Base-by-base conservation (phyloP, 2,329 filamentous ascomycete species). In the Fusarium oxysporum region DNA sequence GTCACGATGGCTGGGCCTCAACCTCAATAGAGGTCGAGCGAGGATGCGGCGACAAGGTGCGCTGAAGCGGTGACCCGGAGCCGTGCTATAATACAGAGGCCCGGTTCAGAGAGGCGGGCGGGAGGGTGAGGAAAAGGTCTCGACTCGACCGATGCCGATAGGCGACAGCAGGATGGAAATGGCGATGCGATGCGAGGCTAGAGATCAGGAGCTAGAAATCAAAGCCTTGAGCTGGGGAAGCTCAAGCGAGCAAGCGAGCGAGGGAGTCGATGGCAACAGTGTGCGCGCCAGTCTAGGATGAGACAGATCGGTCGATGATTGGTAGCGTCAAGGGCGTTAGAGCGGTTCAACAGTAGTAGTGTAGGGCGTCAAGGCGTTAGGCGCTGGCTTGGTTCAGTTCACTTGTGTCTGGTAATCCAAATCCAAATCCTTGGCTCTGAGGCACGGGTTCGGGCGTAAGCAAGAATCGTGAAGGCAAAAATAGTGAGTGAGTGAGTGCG, bases 271-370 rank as follows among this genome's bases (percentile, higher is more conserved):
- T 53, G 64, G 60, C 60, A 70, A 74, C 68, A 73, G 63, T 65
- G 68, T 72, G 71, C 66, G 66, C 75, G 66, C 73, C 68, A 68
- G 57, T 69, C 62, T 67, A 63, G 60, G 68, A 77, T 65, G 68
- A 71, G 66, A 63, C 72, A 64, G 69, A 71, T 73, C 67, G 75
- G 71, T 77, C 70, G 76, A 71, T 78, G 76, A 77, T 79, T 77
- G 77, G 77, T 62, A 77, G 76, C 65, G 76, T 74, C 60, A 62
- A 76, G 70, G 72, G 71, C 69, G 70, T 75, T 55, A 64, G 69
- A 71, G 63, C 53, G 70, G 58, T 54, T 30, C 50, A 54, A 17
- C 35, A 54, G 50, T 40, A 38, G 33, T 54, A 17, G 50, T 54
- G 33, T 69, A 73, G 71, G 70, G 70, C 70, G 74, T 76, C 73